Base-by-base conservation (phyloP, 306 rosid species). In the Sicyos baderoa region DNA sequence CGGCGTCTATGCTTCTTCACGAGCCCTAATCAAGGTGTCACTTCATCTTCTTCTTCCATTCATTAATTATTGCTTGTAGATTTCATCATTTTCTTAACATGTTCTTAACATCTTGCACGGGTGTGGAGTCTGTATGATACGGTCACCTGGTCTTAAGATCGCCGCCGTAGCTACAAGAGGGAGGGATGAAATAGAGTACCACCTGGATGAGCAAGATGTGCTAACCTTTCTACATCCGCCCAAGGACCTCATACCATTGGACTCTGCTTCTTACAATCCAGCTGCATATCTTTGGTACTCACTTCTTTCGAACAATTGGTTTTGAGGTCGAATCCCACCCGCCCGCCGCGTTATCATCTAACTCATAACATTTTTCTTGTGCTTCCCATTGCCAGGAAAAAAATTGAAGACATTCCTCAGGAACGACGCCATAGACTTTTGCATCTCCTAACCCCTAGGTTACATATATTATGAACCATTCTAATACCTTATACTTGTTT, bases 201-300 rank as follows among this genome's bases (percentile, higher is more conserved):
- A 81, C 76, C 72, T 87, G 53, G 96, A 89, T 74, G 97, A 91
- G 74, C 90, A 80, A 56, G 97, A 91, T 58, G 81, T 91, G 0
- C 80, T 81, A 17, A 74, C 95, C 1, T 87, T 91, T 84, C 86
- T 91, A 68, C 90, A 89, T 75, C 95, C 96, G 56, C 96, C 95
- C 0, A 87, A 80, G 78, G 82, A 80, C 13, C 83, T 91, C 42
- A 84, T 87, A 32, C 97, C 97, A 62, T 73, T 91, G 52, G 83
- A 87, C 55, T 75, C 83, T 3, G 51, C 76, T 84, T 87, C 92
- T 55, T 91, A 87, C 61, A 91, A 91, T 74, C 92, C 96, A 40
- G 89, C 97, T 55, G 85, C 88, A 2, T 91, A 91, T 82, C 82
- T 89, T 27, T 89, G 97, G 97, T 89, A 66, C 64, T 76, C 37